phyloP scores from a whole-genome alignment of 225 moss, liverwort and hornwort species.

The Polytrichum formosum region DNA sequence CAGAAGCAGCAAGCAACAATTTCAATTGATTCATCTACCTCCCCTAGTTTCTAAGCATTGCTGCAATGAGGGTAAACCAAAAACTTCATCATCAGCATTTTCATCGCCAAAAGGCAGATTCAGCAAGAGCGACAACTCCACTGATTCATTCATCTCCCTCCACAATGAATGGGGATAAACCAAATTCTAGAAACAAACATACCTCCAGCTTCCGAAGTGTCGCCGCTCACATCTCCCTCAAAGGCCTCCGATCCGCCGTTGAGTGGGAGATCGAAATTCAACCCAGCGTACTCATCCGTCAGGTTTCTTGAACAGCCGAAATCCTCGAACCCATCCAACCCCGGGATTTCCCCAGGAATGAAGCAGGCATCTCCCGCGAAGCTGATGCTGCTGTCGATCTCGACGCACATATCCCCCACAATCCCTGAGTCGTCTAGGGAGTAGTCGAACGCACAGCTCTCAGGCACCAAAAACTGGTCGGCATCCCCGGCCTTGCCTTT shows the following conservation, averaged over 20 bases:
- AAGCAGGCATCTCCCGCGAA: conserved; percentile 22
- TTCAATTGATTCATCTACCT: no score
- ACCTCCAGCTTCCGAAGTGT: conserved; percentile 5
- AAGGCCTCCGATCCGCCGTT: conserved; percentile 29
- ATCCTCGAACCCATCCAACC: conserved; percentile 28
- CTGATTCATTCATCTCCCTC: no score
- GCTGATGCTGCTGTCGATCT: conserved; percentile 15
- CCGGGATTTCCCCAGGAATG: conserved; percentile 36
- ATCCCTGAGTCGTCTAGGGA: conserved; percentile 20
- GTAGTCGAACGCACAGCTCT: conserved; percentile 5
- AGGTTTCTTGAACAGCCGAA: conserved; percentile 30
- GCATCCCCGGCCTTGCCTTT: conserved; percentile 33
- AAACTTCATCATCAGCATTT: no score
- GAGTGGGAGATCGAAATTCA: conserved; percentile 36
- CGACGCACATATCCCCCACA: background rate
- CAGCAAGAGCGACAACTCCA: no score
- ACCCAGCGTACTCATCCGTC: conserved; percentile 36
- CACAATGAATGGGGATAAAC: background rate
- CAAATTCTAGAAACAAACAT: background rate
- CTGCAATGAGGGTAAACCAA: no score
- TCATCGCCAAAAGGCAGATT: no score
- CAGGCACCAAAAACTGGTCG: conserved; percentile 28
- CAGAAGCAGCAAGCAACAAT: no score
- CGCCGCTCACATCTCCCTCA: conserved; percentile 19
- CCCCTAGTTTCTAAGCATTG: no score